Percentiles rank a stretch among this genome's conserved stretches.
These are phyloP conservation scores for Calonectria hawksworthii DNA, from an alignment of 2,329 filamentous ascomycete genomes.

Conservation along the genomic window DNA sequence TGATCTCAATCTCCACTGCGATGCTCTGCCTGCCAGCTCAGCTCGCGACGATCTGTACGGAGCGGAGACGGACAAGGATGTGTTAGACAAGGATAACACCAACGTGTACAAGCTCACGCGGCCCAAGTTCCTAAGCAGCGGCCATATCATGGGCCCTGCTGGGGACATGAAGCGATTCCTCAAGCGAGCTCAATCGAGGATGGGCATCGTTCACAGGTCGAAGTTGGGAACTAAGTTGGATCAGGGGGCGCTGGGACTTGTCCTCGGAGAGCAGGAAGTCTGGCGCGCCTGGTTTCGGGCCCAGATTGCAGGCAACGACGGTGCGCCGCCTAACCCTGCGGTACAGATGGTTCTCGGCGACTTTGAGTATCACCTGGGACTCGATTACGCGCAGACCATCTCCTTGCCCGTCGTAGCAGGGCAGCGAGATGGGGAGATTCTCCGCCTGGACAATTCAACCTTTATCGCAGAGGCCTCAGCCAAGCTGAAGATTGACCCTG, in stretches of 20 bases:
- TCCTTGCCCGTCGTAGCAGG: slow-evolving; percentile 39
- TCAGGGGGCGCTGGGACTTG: slow-evolving; percentile 46
- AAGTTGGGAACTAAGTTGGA: slow-evolving; percentile 39
- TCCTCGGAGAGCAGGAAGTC: slow-evolving; percentile 46
- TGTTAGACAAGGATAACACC: not conserved
- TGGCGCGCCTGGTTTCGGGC: slow-evolving; percentile 25
- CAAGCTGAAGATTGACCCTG: not conserved
- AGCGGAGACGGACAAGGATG: slow-evolving; percentile 23
- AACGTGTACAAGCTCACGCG: slow-evolving; percentile 29
- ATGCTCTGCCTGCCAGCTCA: slow-evolving; percentile 34
- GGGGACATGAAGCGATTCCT: slow-evolving; percentile 41
- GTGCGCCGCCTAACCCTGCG: not conserved
- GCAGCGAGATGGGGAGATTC: slow-evolving; percentile 36
- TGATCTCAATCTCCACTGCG: slow-evolving; percentile 36
- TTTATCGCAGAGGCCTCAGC: slow-evolving; percentile 25
- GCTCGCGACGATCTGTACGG: slow-evolving; percentile 37
- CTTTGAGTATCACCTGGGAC: slow-evolving; percentile 38
- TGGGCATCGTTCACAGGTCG: slow-evolving; percentile 28
- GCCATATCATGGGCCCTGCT: slow-evolving; percentile 44
- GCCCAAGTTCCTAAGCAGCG: slow-evolving; percentile 46
- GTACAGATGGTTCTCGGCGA: slow-evolving; percentile 14
- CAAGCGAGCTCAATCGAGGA: slow-evolving; percentile 36
- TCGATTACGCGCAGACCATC: slow-evolving; percentile 37
- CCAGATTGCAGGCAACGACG: not conserved
- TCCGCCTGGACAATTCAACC: slow-evolving; percentile 27